Evolutionary conservation across 352 stramenopile species (phyloP), one percentile per base, ranked within the genome.

Genomic region (Globisporangium paroecandrum): DNA sequence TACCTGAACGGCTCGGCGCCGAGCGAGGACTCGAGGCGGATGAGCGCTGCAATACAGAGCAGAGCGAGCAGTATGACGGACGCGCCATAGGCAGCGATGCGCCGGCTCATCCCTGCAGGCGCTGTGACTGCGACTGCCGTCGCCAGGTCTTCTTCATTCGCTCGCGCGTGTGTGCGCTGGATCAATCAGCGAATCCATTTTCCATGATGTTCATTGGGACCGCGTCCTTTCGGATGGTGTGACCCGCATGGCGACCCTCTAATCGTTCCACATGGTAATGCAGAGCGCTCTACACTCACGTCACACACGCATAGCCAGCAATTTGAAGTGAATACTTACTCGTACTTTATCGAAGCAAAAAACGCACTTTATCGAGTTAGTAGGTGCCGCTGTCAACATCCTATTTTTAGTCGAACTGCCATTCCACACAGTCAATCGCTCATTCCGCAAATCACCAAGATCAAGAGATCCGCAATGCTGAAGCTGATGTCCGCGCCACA

Each of bases 401-500:
- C 32, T 13, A 25, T 56, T 36, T n/a, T n/a, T 34, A 8, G 24
- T 10, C 15, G 5, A 18, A 0, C 4, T 9, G 41, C 6, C 15
- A 47, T 8, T 47, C 41, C 18, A 20, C 27, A 29, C 27, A 29
- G 27, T 29, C 27, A 20, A 7, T 27, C 9, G 9, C 12, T 27
- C 56, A 61, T 34, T 22, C 10, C 18, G 41, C 2, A 61, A 61
- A 13, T 7, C 1, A 20, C 24, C 22, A 60, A 29, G 27, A 29
- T 29, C 34, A 47, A 15, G 56, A 43, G 56, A 61, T 46, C 29
- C 32, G 3, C 41, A 47, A 47, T 47, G 41, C 13, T 47, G 27
- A 59, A 38, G n/a, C 6, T 34, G 54, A 65, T 43, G 43, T 20
- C 25, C 12, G 46, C 60, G 25, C 29, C 46, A 49, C 25, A 65